Evolutionary conservation across 371 early-diverging fungal genomes (phyloP).

Genomic region (Thermomucor indicae-seudaticae): DNA sequence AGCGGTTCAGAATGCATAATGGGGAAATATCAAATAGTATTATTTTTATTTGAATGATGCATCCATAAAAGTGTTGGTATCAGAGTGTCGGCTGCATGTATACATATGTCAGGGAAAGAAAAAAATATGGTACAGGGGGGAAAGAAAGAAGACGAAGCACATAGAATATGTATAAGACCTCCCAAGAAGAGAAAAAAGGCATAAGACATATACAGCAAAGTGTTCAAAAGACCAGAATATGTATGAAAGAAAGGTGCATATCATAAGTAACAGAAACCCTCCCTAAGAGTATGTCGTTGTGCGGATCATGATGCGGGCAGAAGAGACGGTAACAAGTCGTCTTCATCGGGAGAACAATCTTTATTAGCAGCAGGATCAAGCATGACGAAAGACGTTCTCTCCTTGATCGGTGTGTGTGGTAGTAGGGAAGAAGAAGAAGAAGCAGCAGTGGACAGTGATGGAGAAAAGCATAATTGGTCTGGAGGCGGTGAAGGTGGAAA

Average conservation of each 20-base stretch:
- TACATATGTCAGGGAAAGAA: not conserved
- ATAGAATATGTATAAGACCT: too few relatives aligned
- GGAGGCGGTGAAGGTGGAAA: slow-evolving; percentile 5
- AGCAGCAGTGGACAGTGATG: too few relatives aligned
- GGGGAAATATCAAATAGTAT: not conserved
- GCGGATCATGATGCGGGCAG: too few relatives aligned
- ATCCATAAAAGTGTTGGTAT: not conserved
- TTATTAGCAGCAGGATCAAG: too few relatives aligned
- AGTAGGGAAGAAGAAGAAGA: too few relatives aligned
- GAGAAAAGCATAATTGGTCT: not conserved
- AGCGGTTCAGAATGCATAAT: not conserved
- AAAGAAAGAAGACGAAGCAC: not conserved
- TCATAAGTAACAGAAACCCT: too few relatives aligned
- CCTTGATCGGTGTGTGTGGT: too few relatives aligned
- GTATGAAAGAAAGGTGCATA: not conserved
- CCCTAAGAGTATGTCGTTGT: too few relatives aligned
- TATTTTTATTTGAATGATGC: not conserved
- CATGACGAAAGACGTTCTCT: too few relatives aligned
- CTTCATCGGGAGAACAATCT: too few relatives aligned
- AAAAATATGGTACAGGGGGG: not conserved
- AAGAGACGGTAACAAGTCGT: too few relatives aligned
- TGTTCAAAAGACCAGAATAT: not conserved
- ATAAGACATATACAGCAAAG: not conserved
- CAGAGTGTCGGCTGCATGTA: not conserved
- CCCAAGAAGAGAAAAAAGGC: not conserved